Conservation (phyloP, 2,329 filamentous ascomycete genomes). For the Aspergillus flavus region DNA sequence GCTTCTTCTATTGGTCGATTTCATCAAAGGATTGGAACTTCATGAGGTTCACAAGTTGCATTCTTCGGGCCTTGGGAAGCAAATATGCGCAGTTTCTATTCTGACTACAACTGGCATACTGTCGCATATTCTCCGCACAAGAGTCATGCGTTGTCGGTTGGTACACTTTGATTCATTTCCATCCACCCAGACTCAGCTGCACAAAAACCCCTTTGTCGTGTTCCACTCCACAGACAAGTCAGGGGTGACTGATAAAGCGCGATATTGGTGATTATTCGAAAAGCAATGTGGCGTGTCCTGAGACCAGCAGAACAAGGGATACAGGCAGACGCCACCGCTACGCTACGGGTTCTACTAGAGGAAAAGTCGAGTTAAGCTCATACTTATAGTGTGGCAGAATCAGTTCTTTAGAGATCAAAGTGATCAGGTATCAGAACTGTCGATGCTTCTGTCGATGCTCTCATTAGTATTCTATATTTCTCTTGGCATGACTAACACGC, state of each 20-base stretch:
- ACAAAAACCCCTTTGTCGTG: slow-evolving; percentile 8
- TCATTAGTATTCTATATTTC: background rate
- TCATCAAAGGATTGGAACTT: background rate
- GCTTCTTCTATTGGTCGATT: background rate
- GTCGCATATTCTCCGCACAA: background rate
- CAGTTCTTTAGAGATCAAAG: background rate
- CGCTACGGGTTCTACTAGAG: slow-evolving; percentile 10
- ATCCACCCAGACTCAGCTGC: no score
- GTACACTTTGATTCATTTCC: background rate
- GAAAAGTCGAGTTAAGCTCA: background rate
- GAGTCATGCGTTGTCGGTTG: background rate
- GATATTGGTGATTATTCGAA: slow-evolving; percentile 1
- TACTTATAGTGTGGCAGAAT: background rate
- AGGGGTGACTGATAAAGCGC: slow-evolving; percentile 5
- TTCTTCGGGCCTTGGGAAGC: background rate
- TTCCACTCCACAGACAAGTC: background rate
- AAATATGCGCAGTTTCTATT: background rate
- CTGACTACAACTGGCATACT: background rate
- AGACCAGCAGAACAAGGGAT: slow-evolving; percentile 15
- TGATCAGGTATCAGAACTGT: no score
- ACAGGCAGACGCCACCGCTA: slow-evolving; percentile 19
- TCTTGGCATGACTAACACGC: slow-evolving; percentile 2
- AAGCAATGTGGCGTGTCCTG: background rate
- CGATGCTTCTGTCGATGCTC: background rate
- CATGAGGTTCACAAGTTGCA: background rate